Conservation (phyloP, 2,329 filamentous ascomycete genomes). For the Ambrosiella beaveri region DNA sequence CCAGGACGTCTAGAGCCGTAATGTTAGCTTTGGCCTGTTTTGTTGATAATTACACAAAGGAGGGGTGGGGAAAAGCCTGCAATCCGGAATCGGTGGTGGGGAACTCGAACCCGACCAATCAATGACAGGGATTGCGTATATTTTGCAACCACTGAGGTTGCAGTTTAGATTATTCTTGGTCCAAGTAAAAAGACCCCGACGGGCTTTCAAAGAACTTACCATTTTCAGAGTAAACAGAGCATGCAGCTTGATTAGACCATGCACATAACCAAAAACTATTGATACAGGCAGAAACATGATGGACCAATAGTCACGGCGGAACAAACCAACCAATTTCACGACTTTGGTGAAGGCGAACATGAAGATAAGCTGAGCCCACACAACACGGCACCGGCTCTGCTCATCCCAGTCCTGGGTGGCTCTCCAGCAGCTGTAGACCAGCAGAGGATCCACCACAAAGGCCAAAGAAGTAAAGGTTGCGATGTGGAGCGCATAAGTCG, state of each 20-base stretch:
- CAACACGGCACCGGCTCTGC: constrained; percentile 32
- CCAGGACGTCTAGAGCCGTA: constrained; percentile 61
- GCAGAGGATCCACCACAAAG: constrained; percentile 56
- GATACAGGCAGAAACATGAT: constrained; percentile 68
- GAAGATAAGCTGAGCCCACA: constrained; percentile 50
- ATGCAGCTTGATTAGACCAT: constrained; percentile 82
- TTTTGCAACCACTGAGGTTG: not conserved
- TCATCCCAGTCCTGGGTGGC: constrained; percentile 44
- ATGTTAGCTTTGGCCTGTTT: not conserved
- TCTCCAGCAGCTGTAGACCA: constrained; percentile 52
- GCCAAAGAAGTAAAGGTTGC: constrained; percentile 85
- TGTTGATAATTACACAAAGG: not conserved
- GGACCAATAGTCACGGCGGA: constrained; percentile 68
- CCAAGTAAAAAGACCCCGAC: not conserved
- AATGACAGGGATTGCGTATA: not conserved
- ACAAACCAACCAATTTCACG: constrained; percentile 77
- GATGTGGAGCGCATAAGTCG: constrained; percentile 78
- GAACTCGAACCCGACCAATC: not conserved
- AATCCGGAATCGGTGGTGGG: too few species aligned
- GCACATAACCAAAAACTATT: constrained; percentile 79
- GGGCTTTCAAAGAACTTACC: constrained; percentile 37
- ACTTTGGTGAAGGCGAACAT: constrained; percentile 75
- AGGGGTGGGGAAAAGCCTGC: not conserved
- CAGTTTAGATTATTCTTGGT: not conserved
- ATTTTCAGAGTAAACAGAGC: constrained; percentile 67